These are phyloP conservation scores for Cytospora piceae DNA, from an alignment of 2,329 filamentous ascomycete species.

Conservation along the genomic window DNA sequence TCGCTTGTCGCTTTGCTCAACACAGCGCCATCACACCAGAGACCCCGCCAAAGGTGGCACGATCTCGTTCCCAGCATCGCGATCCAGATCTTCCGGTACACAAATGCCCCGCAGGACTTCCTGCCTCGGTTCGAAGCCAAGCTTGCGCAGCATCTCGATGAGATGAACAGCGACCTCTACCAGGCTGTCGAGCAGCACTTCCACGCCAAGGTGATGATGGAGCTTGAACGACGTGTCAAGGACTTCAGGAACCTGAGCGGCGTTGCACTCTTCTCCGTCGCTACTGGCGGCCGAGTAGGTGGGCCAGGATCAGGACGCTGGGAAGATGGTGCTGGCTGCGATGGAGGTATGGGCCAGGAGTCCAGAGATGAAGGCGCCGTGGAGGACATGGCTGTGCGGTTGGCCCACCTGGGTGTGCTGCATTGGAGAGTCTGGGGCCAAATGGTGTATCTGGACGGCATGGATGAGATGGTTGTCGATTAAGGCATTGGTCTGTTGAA, in stretches of 20 bases:
- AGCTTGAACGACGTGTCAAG: slow-evolving; percentile 53
- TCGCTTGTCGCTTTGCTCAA: slow-evolving; percentile 60
- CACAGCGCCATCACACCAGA: slow-evolving; percentile 49
- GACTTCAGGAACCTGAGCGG: slow-evolving; percentile 58
- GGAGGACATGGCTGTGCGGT: slow-evolving; percentile 72
- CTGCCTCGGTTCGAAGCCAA: slow-evolving; percentile 55
- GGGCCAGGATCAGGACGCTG: slow-evolving; percentile 40
- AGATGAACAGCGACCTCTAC: slow-evolving; percentile 50
- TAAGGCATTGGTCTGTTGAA: neutral
- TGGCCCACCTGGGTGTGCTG: slow-evolving; percentile 81
- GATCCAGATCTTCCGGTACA: slow-evolving; percentile 62
- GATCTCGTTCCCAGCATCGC: slow-evolving; percentile 57
- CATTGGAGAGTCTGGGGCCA: slow-evolving; percentile 90
- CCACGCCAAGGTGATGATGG: slow-evolving; percentile 51
- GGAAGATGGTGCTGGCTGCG: slow-evolving; percentile 36
- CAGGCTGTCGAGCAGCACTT: slow-evolving; percentile 54
- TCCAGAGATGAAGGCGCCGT: slow-evolving; percentile 58
- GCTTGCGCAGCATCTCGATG: slow-evolving; percentile 49
- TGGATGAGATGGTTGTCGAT: slow-evolving; percentile 35
- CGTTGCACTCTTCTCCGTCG: slow-evolving; percentile 58
- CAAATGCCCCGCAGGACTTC: slow-evolving; percentile 53
- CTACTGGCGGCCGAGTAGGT: slow-evolving; percentile 55
- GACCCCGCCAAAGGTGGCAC: slow-evolving; percentile 54
- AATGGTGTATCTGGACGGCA: slow-evolving; percentile 65
- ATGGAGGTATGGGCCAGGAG: slow-evolving; percentile 41